These are phyloP conservation scores for Candida schatavii DNA, from an alignment of 805 yeast genomes.

Conservation along the genomic window DNA sequence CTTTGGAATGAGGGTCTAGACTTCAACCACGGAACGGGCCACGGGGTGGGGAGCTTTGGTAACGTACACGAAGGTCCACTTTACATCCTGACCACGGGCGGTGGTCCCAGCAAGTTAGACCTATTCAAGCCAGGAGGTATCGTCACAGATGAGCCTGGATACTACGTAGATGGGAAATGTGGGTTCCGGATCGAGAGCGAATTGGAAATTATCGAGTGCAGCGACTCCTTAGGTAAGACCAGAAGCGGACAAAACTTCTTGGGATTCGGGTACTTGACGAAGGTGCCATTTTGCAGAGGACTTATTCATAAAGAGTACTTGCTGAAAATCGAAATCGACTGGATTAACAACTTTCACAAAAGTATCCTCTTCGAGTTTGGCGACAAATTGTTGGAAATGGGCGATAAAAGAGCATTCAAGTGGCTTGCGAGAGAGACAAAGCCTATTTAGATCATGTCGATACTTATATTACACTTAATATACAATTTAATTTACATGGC, in stretches of 20 bases:
- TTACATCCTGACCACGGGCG: slow-evolving; percentile 61
- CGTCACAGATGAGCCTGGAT: slow-evolving; percentile 93
- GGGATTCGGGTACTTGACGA: slow-evolving; percentile 40
- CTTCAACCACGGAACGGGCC: slow-evolving; percentile 95
- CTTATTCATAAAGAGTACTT: slow-evolving; percentile 33
- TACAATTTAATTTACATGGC: not conserved
- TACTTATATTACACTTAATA: slow-evolving; percentile 1
- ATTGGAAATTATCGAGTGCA: slow-evolving; percentile 51
- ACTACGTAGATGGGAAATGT: slow-evolving; percentile 81
- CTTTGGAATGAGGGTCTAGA: slow-evolving; percentile 81
- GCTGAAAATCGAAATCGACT: slow-evolving; percentile 26
- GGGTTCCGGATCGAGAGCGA: slow-evolving; percentile 92
- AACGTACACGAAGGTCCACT: slow-evolving; percentile 95
- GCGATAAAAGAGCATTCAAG: slow-evolving; percentile 55
- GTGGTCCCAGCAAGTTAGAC: slow-evolving; percentile 49
- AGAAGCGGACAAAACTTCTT: slow-evolving; percentile 28
- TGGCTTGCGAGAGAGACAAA: slow-evolving; percentile 74
- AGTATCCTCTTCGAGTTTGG: slow-evolving; percentile 31
- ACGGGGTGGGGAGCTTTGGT: slow-evolving; percentile 90
- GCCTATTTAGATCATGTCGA: slow-evolving; percentile 17
- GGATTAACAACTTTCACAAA: slow-evolving; percentile 41
- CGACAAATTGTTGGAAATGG: slow-evolving; percentile 46
- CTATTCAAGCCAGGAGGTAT: slow-evolving; percentile 59
- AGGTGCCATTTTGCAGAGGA: slow-evolving; percentile 38
- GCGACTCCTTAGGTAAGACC: slow-evolving; percentile 36